A percentile compares a stretch with the other conserved stretches of the same genome.
These are phyloP conservation scores for Calonectria hongkongensis DNA, from an alignment of 2,329 filamentous ascomycete genomes.

Conservation along the genomic window DNA sequence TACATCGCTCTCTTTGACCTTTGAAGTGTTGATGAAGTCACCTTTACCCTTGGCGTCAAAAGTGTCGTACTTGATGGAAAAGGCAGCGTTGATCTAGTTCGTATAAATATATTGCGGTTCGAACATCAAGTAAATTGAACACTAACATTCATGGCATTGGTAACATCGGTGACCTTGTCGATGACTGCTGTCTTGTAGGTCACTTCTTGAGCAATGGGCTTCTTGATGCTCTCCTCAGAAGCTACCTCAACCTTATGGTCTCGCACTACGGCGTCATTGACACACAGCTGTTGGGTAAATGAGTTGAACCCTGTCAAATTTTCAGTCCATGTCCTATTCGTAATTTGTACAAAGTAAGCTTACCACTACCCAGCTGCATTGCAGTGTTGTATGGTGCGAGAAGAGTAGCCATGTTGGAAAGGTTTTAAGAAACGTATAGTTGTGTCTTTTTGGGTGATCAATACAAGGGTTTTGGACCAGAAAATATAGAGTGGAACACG, in stretches of 20 bases:
- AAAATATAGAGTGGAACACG: background rate
- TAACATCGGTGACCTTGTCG: slow-evolving; percentile 38
- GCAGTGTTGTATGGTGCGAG: slow-evolving; percentile 34
- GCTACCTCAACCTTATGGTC: background rate
- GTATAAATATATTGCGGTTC: background rate
- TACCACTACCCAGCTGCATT: slow-evolving; percentile 37
- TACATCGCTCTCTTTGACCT: slow-evolving; percentile 40
- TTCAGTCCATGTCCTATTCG: background rate
- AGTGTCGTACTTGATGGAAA: slow-evolving; percentile 34
- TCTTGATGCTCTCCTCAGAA: background rate
- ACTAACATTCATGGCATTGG: slow-evolving; percentile 38
- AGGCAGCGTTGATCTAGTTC: slow-evolving; percentile 33
- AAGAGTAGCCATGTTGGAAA: slow-evolving; percentile 25
- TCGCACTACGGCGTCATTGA: slow-evolving; percentile 33
- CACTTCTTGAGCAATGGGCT: slow-evolving; percentile 31
- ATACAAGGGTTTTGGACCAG: background rate
- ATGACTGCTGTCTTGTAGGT: slow-evolving; percentile 38
- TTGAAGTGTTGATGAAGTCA: slow-evolving; percentile 34
- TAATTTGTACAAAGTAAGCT: background rate
- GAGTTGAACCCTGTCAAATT: slow-evolving; percentile 37
- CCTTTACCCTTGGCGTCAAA: slow-evolving; percentile 30
- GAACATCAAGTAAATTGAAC: background rate
- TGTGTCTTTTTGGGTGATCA: background rate
- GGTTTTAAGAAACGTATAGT: background rate
- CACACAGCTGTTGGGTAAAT: slow-evolving; percentile 37